Evolutionary conservation across 208 protist species (phyloP).

Genomic region (Crithidia acanthocephali): DNA sequence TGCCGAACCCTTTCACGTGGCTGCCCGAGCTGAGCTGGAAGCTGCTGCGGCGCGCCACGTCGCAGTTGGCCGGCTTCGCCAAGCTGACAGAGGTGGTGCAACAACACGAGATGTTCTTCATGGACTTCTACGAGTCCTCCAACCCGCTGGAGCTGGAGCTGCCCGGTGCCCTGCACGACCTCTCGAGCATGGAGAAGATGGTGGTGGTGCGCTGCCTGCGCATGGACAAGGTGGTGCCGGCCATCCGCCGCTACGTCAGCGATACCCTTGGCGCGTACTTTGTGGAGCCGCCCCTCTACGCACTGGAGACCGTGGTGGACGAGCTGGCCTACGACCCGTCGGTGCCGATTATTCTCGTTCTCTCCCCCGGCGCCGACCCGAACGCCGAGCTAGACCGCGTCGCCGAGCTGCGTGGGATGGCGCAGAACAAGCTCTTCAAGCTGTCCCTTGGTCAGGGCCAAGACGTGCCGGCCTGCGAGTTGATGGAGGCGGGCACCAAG

Average conservation of each 20-base stretch:
- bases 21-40: constrained; percentile 92
- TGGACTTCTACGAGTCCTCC: constrained; percentile 86
- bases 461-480: constrained; percentile 87
- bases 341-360: constrained; percentile 97
- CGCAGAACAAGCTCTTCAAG: constrained; percentile 81
- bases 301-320: constrained; percentile 91
- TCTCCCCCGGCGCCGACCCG: constrained; percentile 98
- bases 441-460: constrained; percentile 97
- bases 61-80: constrained; percentile 70
- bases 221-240: constrained; percentile 96
- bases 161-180: constrained; percentile 55
- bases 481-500: constrained; percentile 90
- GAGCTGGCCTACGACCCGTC: constrained; percentile 88
- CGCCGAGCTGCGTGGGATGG: constrained; percentile 91
- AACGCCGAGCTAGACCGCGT: constrained; percentile 95
- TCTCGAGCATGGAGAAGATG: constrained; percentile 89
- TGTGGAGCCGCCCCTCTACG: constrained; percentile 95
- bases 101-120: constrained; percentile 68
- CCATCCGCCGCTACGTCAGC: constrained; percentile 93
- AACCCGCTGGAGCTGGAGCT: constrained; percentile 80
- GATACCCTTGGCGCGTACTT: constrained; percentile 80
- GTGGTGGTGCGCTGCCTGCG: constrained; percentile 94
- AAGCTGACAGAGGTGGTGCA: constrained; percentile 45
- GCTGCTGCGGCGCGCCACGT: constrained; percentile 69
- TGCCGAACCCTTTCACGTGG: constrained; percentile 82